These are phyloP conservation scores for Neurospora cerealis DNA, from an alignment of 495 filamentous ascomycete species.

Conservation along the genomic window DNA sequence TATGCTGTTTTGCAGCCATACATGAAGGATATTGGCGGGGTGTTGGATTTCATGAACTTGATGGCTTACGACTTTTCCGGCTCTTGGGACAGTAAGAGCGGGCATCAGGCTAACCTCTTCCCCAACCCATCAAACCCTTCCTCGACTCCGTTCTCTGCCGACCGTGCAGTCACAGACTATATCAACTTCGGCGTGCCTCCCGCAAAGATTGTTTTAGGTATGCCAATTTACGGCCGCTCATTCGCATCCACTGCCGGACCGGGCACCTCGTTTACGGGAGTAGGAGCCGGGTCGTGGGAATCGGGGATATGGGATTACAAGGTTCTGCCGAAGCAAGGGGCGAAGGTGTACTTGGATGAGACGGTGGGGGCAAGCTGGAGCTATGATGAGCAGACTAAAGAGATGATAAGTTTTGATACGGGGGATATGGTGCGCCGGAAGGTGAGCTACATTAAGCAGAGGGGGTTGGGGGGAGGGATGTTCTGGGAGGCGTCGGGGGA, in stretches of 20 bases:
- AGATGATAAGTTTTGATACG: constrained; percentile 70
- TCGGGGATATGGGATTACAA: constrained; percentile 79
- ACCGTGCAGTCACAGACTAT: constrained; percentile 61
- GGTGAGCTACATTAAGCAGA: constrained; percentile 50
- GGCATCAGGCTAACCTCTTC: constrained; percentile 72
- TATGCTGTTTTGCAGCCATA: constrained; percentile 49
- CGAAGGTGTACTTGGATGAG: constrained; percentile 33
- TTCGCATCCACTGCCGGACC: constrained; percentile 63
- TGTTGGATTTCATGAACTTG: constrained; percentile 80
- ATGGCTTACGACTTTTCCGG: constrained; percentile 72
- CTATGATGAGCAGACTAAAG: constrained; percentile 47
- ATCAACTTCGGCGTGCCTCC: constrained; percentile 48
- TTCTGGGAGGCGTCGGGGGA: constrained; percentile 87
- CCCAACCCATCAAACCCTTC: constrained; percentile 35
- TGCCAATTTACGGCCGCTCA: constrained; percentile 79
- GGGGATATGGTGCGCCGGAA: constrained; percentile 50
- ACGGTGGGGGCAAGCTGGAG: constrained; percentile 53
- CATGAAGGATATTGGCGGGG: constrained; percentile 52
- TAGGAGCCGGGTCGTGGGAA: constrained; percentile 64
- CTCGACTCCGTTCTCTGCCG: constrained; percentile 58
- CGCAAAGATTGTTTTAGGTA: constrained; percentile 67
- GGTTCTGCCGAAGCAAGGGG: constrained; percentile 42
- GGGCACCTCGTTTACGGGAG: constrained; percentile 53
- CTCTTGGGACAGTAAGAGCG: constrained; percentile 53
- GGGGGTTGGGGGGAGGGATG: constrained; percentile 69